Evolutionary conservation across 192 early-diverging fungal species (phyloP), one percentile per base, ranked within the genome.

Genomic region (Backusella psychrophila): DNA sequence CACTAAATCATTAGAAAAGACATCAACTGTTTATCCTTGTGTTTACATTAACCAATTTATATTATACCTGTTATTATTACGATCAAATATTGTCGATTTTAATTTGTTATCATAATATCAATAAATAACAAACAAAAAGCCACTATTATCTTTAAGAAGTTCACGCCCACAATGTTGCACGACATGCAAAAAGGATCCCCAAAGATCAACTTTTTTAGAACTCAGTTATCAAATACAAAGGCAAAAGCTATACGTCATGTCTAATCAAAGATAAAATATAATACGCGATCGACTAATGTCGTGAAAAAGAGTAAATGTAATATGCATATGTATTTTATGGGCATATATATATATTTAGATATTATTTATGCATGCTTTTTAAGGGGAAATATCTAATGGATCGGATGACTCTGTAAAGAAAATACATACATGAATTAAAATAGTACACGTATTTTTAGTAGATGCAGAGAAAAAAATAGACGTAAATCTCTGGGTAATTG

Each of bases 41-140:
- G 2, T 29, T 14, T 29, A 63, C 12, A 63, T 63, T 23, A 26
- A 29, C 19, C 23, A 12, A 29, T 63, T 29, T 23, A 63, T 11
- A 63, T 14, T 14, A 63, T 63, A 63, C 11, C 56, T 63, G 53
- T 56, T 56, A 56, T 56, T 56, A 23, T 56, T 23, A 59, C 56
- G 12, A 59, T 59, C 23, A 59, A 29, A 26, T 59, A 59, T 59
- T 59, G 56, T 63, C 9, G 56, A 29, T 63, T 63, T 63, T 63
- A 26, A 63, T 63, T 63, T 63, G 56, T 63, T 63, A 29, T 31
- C 26, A 63, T 29, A 14, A 63, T 26, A 63, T 11, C 11, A 29
- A 29, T 63, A 63, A 9, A 63, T 63, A 63, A 63, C 26, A 63
- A 63, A 63, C 26, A 63, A 63, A 63, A 63, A 63, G 56, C 56